Evolutionary conservation across 2,329 filamentous ascomycete species (phyloP).

Genomic region (Thermoascus crustaceus): DNA sequence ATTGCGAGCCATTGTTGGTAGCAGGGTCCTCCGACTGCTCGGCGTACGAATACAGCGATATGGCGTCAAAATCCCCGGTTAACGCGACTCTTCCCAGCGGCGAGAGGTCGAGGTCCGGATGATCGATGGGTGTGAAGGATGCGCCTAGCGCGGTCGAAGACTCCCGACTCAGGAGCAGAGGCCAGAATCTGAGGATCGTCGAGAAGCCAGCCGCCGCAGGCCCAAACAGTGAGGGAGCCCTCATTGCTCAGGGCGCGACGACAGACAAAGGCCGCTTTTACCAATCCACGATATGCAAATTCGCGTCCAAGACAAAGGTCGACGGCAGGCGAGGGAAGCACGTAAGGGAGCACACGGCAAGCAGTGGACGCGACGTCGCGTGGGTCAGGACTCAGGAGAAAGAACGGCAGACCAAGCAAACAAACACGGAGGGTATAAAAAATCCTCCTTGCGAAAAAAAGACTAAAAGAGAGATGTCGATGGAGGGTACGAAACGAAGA

Average conservation of each 20-base stretch:
- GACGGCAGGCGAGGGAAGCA: not conserved
- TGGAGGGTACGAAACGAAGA: conserved; percentile 7
- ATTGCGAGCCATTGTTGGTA: conserved; percentile 68
- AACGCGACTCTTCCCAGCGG: conserved; percentile 75
- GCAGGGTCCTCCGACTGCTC: conserved; percentile 59
- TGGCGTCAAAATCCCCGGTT: conserved; percentile 80
- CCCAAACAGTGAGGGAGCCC: conserved; percentile 37
- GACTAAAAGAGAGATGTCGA: conserved; percentile 1
- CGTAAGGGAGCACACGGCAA: not conserved
- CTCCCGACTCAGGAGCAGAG: conserved; percentile 12
- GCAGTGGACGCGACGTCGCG: conserved; percentile 5
- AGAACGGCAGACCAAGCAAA: conserved; percentile 6
- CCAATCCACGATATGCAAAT: conserved; percentile 4
- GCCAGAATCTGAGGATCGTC: conserved; percentile 21
- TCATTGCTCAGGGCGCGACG: conserved; percentile 37
- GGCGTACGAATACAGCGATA: conserved; percentile 80
- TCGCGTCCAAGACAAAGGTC: conserved; percentile 4
- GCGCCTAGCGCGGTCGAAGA: conserved; percentile 19
- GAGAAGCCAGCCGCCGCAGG: conserved; percentile 35
- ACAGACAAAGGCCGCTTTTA: conserved; percentile 16
- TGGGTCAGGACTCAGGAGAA: conserved; percentile 11
- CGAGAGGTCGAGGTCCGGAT: conserved; percentile 57
- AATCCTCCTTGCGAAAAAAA: conserved; percentile 4
- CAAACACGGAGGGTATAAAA: conserved; percentile 10
- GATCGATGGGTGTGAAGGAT: conserved; percentile 28